Percentiles rank a stretch among this genome's conserved stretches.
These are phyloP conservation scores for Fusarium floridanum DNA, from an alignment of 2,329 filamentous ascomycete genomes.

Conservation along the genomic window DNA sequence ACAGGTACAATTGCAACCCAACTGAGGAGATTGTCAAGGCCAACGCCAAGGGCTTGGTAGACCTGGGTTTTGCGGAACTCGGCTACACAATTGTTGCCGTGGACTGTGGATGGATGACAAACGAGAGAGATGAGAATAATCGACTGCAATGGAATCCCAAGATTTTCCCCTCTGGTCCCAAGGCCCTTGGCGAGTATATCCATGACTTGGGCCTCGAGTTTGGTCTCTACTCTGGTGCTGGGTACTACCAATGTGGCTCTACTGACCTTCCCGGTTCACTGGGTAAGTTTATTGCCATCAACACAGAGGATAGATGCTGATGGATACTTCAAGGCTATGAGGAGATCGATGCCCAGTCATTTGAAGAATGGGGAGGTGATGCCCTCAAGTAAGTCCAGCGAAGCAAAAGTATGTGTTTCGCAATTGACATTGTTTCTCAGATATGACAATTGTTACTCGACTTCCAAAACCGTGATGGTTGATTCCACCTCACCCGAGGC, in stretches of 20 bases:
- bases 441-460: conserved; percentile 64
- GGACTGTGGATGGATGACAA: conserved; percentile 69
- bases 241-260: conserved; percentile 60
- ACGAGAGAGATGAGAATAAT: conserved; percentile 56
- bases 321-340: conserved; percentile 51
- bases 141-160: conserved; percentile 63
- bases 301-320: rapidly evolving
- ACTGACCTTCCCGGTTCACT: conserved; percentile 58
- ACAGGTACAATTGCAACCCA: conserved; percentile 52
- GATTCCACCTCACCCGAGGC: conserved; percentile 55
- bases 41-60: conserved; percentile 66
- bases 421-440: conserved; percentile 24
- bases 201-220: conserved; percentile 63
- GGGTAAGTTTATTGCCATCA: conserved; percentile 45
- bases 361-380: conserved; percentile 60
- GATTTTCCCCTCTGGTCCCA: conserved; percentile 64
- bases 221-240: conserved; percentile 66
- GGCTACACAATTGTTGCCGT: conserved; percentile 69
- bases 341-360: conserved; percentile 56
- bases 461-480: conserved; percentile 57
- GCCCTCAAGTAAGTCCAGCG: conserved; percentile 61
- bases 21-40: conserved; percentile 44
- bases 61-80: conserved; percentile 62
- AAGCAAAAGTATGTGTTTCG: rapidly evolving
- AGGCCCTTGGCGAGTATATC: conserved; percentile 62